Evolutionary conservation across 2,329 filamentous ascomycete genomes (phyloP).

Genomic region (Balansia obtecta): DNA sequence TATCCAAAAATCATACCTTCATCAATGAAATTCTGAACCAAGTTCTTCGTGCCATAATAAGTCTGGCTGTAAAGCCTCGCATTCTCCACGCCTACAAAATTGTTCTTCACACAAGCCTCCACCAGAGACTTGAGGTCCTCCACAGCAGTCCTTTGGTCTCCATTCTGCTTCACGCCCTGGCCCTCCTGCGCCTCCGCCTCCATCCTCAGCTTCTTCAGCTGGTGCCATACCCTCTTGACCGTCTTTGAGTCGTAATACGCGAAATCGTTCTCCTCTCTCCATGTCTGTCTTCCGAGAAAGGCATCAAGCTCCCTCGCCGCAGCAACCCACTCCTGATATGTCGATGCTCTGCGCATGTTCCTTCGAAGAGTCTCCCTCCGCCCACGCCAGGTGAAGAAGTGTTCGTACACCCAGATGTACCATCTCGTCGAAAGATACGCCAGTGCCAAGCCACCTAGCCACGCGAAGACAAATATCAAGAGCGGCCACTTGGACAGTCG

Average conservation of each 20-base stretch:
- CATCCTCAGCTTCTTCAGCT: conserved; percentile 55
- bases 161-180: conserved; percentile 22
- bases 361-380: conserved; percentile 58
- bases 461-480: conserved; percentile 64
- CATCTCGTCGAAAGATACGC: conserved; percentile 71
- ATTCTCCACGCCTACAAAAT: conserved; percentile 93
- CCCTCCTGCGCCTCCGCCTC: conserved; percentile 41
- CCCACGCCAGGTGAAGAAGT: conserved; percentile 82
- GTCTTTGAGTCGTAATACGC: conserved; percentile 85
- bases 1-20: conserved; percentile 46
- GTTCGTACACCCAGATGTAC: conserved; percentile 89
- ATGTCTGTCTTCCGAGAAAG: conserved; percentile 67
- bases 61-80: conserved; percentile 91
- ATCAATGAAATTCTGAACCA: conserved; percentile 83
- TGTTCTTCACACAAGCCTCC: conserved; percentile 92
- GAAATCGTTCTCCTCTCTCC: conserved; percentile 68
- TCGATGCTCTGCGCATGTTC: conserved; percentile 57
- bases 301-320: conserved; percentile 69
- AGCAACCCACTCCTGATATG: conserved; percentile 72
- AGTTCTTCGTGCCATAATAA: conserved; percentile 92
- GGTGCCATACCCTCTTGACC: conserved; percentile 61
- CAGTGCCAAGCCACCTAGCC: conserved; percentile 59
- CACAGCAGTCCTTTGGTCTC: conserved; percentile 36
- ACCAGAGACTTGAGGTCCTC: conserved; percentile 68
- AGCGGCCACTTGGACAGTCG: conserved; percentile 85